phyloP scores from a whole-genome alignment of 108 stramenopile genomes.

The Conticribra guillardii region DNA sequence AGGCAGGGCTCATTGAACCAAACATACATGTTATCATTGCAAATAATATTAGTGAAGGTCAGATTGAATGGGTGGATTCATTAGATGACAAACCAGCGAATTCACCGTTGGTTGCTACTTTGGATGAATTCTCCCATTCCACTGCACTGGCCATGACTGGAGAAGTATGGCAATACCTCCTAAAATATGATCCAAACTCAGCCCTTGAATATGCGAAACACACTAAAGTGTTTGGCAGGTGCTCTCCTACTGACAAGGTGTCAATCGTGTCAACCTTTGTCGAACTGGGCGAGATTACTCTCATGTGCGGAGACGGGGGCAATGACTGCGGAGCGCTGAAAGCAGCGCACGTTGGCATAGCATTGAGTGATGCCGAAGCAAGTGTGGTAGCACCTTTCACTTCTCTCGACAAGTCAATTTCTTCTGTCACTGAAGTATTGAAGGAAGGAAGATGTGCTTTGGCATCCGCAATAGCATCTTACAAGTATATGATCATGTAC shows the following conservation, averaged over 20 bases:
- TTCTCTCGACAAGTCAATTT: conserved; percentile 63
- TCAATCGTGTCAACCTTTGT: conserved; percentile 61
- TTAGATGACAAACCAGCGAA: background rate
- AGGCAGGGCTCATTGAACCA: conserved; percentile 57
- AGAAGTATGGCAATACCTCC: conserved; percentile 51
- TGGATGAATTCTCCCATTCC: background rate
- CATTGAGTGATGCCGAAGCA: conserved; percentile 73
- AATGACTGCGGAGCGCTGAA: conserved; percentile 75
- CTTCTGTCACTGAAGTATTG: conserved; percentile 66
- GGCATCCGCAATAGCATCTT: conserved; percentile 60
- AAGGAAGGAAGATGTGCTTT: conserved; percentile 71
- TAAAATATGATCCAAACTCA: conserved; percentile 33
- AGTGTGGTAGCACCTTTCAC: conserved; percentile 74
- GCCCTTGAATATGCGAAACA: conserved; percentile 33
- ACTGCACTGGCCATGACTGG: conserved; percentile 65
- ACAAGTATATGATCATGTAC: conserved; percentile 79
- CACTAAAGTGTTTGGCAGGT: conserved; percentile 66
- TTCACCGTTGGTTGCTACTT: conserved; percentile 8
- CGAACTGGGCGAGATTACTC: conserved; percentile 57
- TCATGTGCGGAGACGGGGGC: conserved; percentile 78
- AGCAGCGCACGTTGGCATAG: conserved; percentile 71
- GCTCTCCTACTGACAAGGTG: conserved; percentile 67
- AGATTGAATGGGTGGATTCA: conserved; percentile 32
- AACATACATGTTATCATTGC: conserved; percentile 19
- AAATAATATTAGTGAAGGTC: conserved; percentile 19